Conservation (phyloP, 768 basidiomycete species). For the Rhodotorula toruloides region DNA sequence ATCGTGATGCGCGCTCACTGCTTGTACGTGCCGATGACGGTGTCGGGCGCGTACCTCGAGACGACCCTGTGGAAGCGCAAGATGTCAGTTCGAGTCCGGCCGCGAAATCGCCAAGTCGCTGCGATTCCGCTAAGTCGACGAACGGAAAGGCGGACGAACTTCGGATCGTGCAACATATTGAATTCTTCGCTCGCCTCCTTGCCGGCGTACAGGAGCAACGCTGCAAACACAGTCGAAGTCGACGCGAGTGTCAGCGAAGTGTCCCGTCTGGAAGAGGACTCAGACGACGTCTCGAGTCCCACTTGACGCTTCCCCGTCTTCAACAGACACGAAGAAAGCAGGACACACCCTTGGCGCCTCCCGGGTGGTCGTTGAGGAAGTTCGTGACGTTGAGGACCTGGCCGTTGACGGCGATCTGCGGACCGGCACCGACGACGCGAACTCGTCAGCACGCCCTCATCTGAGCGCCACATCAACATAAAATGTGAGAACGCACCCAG, state of each 20-base stretch:
- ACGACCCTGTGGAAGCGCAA: constrained; percentile 36
- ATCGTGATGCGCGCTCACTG: too few relatives aligned
- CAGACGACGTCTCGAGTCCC: too few relatives aligned
- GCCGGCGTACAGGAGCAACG: constrained; percentile 77
- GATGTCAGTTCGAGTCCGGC: not conserved
- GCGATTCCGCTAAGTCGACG: not conserved
- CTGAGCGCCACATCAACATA: not conserved
- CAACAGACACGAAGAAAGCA: too few relatives aligned
- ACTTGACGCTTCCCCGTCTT: too few relatives aligned
- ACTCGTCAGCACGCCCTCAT: too few relatives aligned
- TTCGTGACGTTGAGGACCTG: constrained; percentile 79
- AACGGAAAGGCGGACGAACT: not conserved
- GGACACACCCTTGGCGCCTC: constrained; percentile 5
- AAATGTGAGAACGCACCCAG: constrained; percentile 60
- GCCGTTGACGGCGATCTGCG: constrained; percentile 63
- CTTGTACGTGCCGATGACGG: constrained; percentile 32
- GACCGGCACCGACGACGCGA: too few relatives aligned
- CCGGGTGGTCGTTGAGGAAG: constrained; percentile 77
- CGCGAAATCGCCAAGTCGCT: not conserved
- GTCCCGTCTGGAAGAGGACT: not conserved
- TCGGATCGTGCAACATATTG: constrained; percentile 14
- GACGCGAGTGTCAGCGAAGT: not conserved
- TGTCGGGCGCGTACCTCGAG: constrained; percentile 39
- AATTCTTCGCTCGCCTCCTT: constrained; percentile 88
- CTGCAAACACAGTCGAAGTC: too few relatives aligned